Conservation (phyloP, 305 asterid species). For the Fraxinus sp. region DNA sequence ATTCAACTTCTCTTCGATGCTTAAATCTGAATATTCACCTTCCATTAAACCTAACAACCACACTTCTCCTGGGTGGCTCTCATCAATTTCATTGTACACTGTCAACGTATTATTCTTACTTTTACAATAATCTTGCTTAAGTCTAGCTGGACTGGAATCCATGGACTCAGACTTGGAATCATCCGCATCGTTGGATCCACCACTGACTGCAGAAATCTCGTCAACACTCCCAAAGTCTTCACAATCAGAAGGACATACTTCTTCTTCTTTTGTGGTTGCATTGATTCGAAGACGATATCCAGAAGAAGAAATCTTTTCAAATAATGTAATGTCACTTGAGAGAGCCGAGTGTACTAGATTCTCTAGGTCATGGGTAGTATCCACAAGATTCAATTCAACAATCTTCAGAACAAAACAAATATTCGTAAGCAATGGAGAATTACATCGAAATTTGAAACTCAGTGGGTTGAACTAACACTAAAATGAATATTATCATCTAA, state of each 20-base stretch:
- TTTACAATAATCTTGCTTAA: slow-evolving; percentile 30
- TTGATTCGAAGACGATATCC: slow-evolving; percentile 83
- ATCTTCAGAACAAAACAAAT: slow-evolving; percentile 51
- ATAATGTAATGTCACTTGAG: slow-evolving; percentile 81
- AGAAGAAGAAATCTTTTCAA: slow-evolving; percentile 79
- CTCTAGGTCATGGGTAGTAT: slow-evolving; percentile 53
- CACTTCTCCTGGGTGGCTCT: slow-evolving; percentile 88
- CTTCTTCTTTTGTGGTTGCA: slow-evolving; percentile 52
- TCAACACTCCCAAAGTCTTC: slow-evolving; percentile 71
- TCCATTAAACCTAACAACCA: slow-evolving; percentile 93
- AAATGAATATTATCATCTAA: slow-evolving; percentile 2
- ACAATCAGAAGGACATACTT: slow-evolving; percentile 56
- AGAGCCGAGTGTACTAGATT: slow-evolving; percentile 61
- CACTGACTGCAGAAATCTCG: slow-evolving; percentile 62
- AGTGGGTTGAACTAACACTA: background rate
- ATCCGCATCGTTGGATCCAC: slow-evolving; percentile 43
- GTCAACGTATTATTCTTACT: slow-evolving; percentile 28
- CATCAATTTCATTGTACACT: slow-evolving; percentile 76
- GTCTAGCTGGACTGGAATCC: slow-evolving; percentile 43
- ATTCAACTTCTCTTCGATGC: slow-evolving; percentile 81
- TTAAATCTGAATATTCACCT: slow-evolving; percentile 90
- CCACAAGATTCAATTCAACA: slow-evolving; percentile 59
- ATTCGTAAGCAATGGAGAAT: slow-evolving; percentile 21
- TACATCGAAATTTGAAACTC: slow-evolving; percentile 17
- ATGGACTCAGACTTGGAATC: slow-evolving; percentile 55